phyloP scores from a whole-genome alignment of 257 asterid species.

The Capsicum chinense region DNA sequence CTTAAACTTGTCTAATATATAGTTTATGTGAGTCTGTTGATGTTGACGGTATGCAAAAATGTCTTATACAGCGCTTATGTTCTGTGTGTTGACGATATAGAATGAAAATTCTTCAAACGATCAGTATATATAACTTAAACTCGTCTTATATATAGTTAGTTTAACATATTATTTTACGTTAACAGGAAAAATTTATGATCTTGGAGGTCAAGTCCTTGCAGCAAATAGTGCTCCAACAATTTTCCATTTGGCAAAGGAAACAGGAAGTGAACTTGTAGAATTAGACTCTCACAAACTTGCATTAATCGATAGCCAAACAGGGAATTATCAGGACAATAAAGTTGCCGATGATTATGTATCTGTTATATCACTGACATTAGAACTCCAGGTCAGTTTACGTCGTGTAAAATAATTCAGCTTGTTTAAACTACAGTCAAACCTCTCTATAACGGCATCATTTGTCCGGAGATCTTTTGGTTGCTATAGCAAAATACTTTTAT shows the following conservation, averaged over 20 bases:
- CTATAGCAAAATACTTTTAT: background rate
- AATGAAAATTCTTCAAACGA: no score
- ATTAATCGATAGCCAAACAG: conserved; percentile 65
- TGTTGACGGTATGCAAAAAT: no score
- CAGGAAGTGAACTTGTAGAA: conserved; percentile 68
- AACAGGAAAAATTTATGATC: conserved; percentile 79
- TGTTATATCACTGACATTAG: conserved; percentile 67
- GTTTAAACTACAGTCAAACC: background rate
- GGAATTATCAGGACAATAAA: conserved; percentile 64
- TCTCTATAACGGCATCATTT: background rate
- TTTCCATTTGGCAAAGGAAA: conserved; percentile 71
- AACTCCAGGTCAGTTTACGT: conserved; percentile 66
- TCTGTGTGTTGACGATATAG: no score
- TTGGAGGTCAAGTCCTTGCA: conserved; percentile 91
- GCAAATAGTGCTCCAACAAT: conserved; percentile 85
- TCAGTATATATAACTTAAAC: background rate
- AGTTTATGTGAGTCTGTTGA: no score
- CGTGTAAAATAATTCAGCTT: background rate
- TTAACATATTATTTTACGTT: background rate
- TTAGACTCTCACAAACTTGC: conserved; percentile 76
- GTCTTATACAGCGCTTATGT: no score
- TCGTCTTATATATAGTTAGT: background rate
- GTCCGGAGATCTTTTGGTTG: background rate
- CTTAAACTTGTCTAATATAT: no score
- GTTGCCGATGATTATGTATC: conserved; percentile 87